Percentiles rank a stretch among this genome's conserved stretches.
Evolutionary conservation across 2,329 filamentous ascomycete genomes (phyloP).

Genomic region (Trichoderma sp.): DNA sequence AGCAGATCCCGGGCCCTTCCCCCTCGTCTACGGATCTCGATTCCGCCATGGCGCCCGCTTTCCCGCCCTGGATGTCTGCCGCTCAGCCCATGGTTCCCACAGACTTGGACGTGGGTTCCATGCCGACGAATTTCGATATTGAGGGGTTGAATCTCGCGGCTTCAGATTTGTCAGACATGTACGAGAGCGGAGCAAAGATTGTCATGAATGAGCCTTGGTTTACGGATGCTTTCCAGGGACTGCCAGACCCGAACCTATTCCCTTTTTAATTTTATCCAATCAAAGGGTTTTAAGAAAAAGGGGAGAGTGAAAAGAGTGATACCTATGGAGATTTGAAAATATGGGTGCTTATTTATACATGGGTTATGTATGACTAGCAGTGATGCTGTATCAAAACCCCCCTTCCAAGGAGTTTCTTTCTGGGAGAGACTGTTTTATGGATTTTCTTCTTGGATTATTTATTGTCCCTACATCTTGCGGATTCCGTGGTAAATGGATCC

Average conservation of each 20-base stretch:
- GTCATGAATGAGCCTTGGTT: conserved; percentile 43
- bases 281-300: background rate
- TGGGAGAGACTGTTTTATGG: background rate
- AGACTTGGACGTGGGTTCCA: conserved; percentile 25
- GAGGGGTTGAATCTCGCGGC: conserved; percentile 30
- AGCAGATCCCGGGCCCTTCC: background rate
- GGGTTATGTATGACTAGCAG: too few species aligned
- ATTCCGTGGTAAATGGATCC: background rate
- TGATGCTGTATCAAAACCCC: too few species aligned
- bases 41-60: conserved; percentile 29
- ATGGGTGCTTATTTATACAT: background rate
- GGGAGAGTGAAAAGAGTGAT: background rate
- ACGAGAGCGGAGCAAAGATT: conserved; percentile 37
- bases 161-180: conserved; percentile 29
- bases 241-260: conserved; percentile 37
- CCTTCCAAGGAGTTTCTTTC: background rate
- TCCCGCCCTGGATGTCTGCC: conserved; percentile 22
- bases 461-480: background rate
- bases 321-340: background rate
- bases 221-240: conserved; percentile 37
- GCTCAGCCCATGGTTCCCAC: conserved; percentile 2
- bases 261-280: conserved; percentile 30
- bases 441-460: background rate
- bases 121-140: conserved; percentile 32
- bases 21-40: conserved; percentile 24